Evolutionary conservation across 164 flowering plant genomes (phyloP), one percentile per base, ranked within the genome.

Genomic region (Chimonanthus salicifolius): DNA sequence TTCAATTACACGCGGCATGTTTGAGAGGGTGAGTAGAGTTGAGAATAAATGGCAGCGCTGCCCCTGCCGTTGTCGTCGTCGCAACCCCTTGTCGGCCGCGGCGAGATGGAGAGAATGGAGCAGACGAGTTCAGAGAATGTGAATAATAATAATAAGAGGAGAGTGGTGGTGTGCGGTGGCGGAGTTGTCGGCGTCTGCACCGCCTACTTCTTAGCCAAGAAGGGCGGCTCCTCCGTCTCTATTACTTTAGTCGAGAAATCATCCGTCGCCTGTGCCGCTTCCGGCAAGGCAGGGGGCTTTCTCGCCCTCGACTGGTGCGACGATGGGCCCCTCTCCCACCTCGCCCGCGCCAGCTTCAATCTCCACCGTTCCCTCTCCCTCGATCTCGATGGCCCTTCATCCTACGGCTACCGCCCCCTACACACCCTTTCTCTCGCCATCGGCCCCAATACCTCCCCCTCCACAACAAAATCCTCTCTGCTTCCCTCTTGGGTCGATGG

Each of bases 241-340:
- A 94, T 94, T 15, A 91, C 94, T 0, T 82, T 94, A 58, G 73
- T 94, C 58, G 99, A 94, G 83, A 81, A 89, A 80, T 91, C 97
- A 10, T 86, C 95, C 74, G 77, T 94, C 58, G 97, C 97, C 60
- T 91, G 95, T 81, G 99, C 94, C 50, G 99, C 99, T 13, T 94
- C 99, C 6, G 97, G 97, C 6, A 92, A 94, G 79, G 97, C 97
- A 71, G 97, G 97, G 69, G 99, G 97, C 0, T 94, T 94, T 78
- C 90, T 94, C 71, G 99, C 97, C 58, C 81, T 90, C 5, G 97
- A 94, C 75, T 91, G 97, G 99, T 94, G 97, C 83, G 99, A 94
- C 76, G 88, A 84, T 7, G 86, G 89, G 2, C 86, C 99, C 43
- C 58, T 94, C 78, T 76, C 78, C 3, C 63, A 83, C 49, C 90